Conservation (phyloP, 805 yeast genomes). For the Citeromyces matritensis region DNA sequence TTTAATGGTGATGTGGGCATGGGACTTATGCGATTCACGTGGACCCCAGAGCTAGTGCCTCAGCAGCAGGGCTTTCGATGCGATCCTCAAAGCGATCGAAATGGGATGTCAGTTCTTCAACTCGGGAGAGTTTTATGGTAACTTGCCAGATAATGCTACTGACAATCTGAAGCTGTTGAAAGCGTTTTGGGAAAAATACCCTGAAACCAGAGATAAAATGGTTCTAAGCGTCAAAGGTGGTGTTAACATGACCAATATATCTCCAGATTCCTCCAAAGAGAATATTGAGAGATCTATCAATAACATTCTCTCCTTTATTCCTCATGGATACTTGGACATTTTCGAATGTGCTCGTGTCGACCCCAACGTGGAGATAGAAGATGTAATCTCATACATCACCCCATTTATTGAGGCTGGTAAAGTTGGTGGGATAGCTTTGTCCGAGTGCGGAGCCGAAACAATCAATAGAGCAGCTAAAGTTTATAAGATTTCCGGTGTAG, state of each 20-base stretch:
- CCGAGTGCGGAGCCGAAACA: conserved; percentile 55
- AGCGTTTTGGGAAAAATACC: conserved; percentile 40
- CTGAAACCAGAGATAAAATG: conserved; percentile 40
- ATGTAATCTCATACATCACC: conserved; percentile 38
- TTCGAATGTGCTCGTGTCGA: conserved; percentile 70
- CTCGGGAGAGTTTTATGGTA: conserved; percentile 71
- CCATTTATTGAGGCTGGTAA: conserved; percentile 47
- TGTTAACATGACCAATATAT: conserved; percentile 15
- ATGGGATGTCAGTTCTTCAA: conserved; percentile 41
- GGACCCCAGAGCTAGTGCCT: conserved; percentile 44
- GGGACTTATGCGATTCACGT: conserved; percentile 76
- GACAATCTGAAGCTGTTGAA: conserved; percentile 41
- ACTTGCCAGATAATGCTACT: conserved; percentile 15
- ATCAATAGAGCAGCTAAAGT: conserved; percentile 41
- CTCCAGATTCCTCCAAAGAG: conserved; percentile 36
- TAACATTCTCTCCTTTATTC: conserved; percentile 20
- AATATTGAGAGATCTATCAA: conserved; percentile 31
- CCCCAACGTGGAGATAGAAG: conserved; percentile 35
- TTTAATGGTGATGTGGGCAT: conserved; percentile 30
- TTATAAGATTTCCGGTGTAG: conserved; percentile 52
- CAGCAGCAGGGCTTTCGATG: conserved; percentile 34
- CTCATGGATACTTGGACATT: conserved; percentile 28
- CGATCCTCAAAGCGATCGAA: conserved; percentile 36
- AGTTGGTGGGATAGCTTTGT: conserved; percentile 57
- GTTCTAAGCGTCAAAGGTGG: conserved; percentile 62